Evolutionary conservation across 169 alveolate species (phyloP), one percentile per base, ranked within the genome.

Genomic region (Cryptosporidium felis): DNA sequence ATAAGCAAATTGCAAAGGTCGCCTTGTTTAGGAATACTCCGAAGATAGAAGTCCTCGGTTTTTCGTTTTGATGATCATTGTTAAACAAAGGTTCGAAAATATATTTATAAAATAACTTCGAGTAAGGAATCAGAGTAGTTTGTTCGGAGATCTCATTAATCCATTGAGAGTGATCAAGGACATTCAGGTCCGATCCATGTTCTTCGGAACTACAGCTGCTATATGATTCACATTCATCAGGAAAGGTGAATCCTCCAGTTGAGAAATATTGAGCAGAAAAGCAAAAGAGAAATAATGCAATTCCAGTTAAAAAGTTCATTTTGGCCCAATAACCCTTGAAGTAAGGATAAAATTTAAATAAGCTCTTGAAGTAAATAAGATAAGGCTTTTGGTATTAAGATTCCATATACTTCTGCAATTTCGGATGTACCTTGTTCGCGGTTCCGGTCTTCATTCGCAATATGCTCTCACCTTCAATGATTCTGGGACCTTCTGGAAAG

Each of bases 131-230:
- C 26, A 74, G 61, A 18, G 85, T 74, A 4, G 66, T 47, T 36
- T 49, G 67, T 18, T 74, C 60, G n/a, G 49, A 42, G 14, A 53
- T 21, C n/a, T 51, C 66, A 28, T 34, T 41, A 21, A 40, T 51
- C 85, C 85, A 74, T 3, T 74, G 59, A 34, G 28, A 51, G 34
- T 53, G 67, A 23, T 74, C 85, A 30, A 49, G 18, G 3, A 60
- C 60, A 10, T 36, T 32, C 1, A 56, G 56, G 9, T 74, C 85
- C 26, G 67, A 36, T 49, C 74, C 59, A 16, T 49, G 67, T 9
- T 74, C 85, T 18, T 74, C 85, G 28, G 66, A 18, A 18, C 60
- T 32, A 36, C 67, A 74, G 21, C 85, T 74, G 34, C 74, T 74
- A 21, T 51, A 49, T 4, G 74, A 53, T 21, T 53, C 85, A 34